phyloP scores from a whole-genome alignment of 2,329 filamentous ascomycete genomes.

The Metarhizium robertsii region DNA sequence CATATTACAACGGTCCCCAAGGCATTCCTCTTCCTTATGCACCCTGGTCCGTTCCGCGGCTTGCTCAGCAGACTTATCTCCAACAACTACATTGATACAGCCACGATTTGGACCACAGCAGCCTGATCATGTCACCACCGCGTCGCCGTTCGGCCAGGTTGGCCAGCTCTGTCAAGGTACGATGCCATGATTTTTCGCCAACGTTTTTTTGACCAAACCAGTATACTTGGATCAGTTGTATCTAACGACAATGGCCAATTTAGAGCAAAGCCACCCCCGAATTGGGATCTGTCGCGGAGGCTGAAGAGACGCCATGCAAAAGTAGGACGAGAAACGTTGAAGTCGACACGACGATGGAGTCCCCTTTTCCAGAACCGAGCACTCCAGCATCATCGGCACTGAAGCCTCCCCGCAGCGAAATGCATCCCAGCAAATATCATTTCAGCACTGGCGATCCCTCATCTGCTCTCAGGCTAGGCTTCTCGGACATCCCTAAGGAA shows the following conservation, averaged over 20 bases:
- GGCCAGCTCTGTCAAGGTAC: conserved; percentile 29
- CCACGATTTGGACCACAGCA: neutral
- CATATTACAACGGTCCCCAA: conserved; percentile 3
- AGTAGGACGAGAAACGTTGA: conserved; percentile 13
- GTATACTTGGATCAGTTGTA: neutral
- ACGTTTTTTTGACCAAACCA: no score
- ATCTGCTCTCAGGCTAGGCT: conserved; percentile 73
- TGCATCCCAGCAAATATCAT: conserved; percentile 83
- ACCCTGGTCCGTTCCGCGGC: conserved; percentile 4
- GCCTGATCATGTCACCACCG: conserved; percentile 27
- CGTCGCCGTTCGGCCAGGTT: conserved; percentile 36
- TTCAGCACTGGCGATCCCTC: conserved; percentile 68
- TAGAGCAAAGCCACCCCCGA: conserved; percentile 23
- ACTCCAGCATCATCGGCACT: conserved; percentile 60
- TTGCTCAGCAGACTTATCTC: neutral
- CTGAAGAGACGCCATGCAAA: conserved; percentile 26
- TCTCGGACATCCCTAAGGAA: conserved; percentile 60
- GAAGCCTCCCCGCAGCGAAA: conserved; percentile 68
- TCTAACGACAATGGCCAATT: conserved; percentile 2
- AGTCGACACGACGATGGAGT: conserved; percentile 18
- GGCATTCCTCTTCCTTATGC: conserved; percentile 7
- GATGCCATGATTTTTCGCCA: conserved; percentile 8
- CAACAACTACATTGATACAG: neutral
- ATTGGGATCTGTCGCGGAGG: conserved; percentile 35
- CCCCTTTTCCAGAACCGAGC: conserved; percentile 28